Evolutionary conservation across 2,329 filamentous ascomycete genomes (phyloP).

Genomic region (Neonectria punicea): DNA sequence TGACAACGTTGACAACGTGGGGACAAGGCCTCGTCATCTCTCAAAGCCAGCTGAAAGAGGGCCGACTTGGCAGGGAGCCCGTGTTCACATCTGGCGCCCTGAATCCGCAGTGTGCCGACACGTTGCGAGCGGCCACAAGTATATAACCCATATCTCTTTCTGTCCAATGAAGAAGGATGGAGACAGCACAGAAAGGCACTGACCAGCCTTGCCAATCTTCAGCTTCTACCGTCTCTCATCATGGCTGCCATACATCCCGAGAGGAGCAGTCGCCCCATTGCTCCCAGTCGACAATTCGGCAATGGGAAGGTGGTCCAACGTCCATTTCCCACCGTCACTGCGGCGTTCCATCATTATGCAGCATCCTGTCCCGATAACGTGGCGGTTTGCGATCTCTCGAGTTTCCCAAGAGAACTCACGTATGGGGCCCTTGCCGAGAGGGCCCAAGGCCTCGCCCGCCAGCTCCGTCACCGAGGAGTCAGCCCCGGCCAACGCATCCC

Average conservation of each 20-base stretch:
- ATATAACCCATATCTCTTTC: slow-evolving; percentile 19
- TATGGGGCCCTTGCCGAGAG: slow-evolving; percentile 57
- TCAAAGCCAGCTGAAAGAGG: slow-evolving; percentile 9
- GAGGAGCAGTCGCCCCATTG: slow-evolving; percentile 14
- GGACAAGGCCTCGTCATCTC: slow-evolving; percentile 17
- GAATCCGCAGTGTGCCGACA: slow-evolving; percentile 1
- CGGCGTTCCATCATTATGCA: slow-evolving; percentile 53
- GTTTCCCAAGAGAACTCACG: slow-evolving; percentile 49
- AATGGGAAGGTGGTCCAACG: slow-evolving; percentile 35
- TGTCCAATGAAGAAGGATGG: background rate
- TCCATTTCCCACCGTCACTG: slow-evolving; percentile 52
- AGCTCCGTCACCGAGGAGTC: slow-evolving; percentile 53
- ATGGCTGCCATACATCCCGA: slow-evolving; percentile 16
- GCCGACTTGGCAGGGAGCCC: slow-evolving; percentile 13
- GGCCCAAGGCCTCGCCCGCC: slow-evolving; percentile 54
- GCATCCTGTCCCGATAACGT: slow-evolving; percentile 48
- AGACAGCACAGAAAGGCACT: slow-evolving; percentile 7
- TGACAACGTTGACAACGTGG: slow-evolving; percentile 25
- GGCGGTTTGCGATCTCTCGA: slow-evolving; percentile 53
- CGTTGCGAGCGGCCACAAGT: background rate
- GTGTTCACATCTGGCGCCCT: slow-evolving; percentile 12
- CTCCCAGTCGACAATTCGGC: slow-evolving; percentile 25
- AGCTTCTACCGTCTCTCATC: slow-evolving; percentile 31
- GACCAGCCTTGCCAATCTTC: slow-evolving; percentile 25
- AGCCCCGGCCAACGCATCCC: slow-evolving; percentile 59